Base-by-base conservation (phyloP, 345 rosid species). In the Murraya paniculata region DNA sequence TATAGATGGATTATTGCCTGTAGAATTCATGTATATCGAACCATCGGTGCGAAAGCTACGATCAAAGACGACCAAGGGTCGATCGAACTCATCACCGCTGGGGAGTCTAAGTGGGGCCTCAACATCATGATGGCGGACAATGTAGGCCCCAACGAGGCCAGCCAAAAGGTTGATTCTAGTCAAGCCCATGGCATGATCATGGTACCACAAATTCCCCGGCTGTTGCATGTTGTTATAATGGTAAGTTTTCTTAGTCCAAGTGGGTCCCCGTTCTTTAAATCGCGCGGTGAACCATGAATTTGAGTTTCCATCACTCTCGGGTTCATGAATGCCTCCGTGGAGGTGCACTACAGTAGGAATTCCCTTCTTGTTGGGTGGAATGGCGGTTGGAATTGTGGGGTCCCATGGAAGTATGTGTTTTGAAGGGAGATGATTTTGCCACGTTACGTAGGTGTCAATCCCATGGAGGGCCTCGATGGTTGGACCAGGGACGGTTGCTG, bases 301-400 rank as follows among this genome's bases (percentile, higher is more conserved):
- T 0, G 94, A 72, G 77, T 93, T 86, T 0, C 99, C 99, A 35
- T 95, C 99, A 36, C 95, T 95, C 13, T 80, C 56, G 6, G 99
- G 93, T 73, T 91, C 97, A 74, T 87, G 83, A 66, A 94, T 87
- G 4, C 85, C 91, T 4, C 99, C 99, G 57, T 95, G 99, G 82
- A 95, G 92, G 82, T 95, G 99, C 71, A 95, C 99, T 28, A 95
- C 99, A 6, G 99, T 91, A 31, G 99, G 97, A 8, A 95, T 62
- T 21, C 99, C 98, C 66, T 79, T 85, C 72, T 74, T 79, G 68
- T 39, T 55, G 56, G 75, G 9, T 0, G 98, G 81, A 0, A 73
- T 68, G 5, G 99, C 98, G 0, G 94, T 92, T 0, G 92, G 97
- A 75, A 94, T 89, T 0, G 98, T 95, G 0, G 89, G 89, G 82